Evolutionary conservation across 306 rosid species (phyloP), one percentile per base, ranked within the genome.

Genomic region (Fragaria iinumae): DNA sequence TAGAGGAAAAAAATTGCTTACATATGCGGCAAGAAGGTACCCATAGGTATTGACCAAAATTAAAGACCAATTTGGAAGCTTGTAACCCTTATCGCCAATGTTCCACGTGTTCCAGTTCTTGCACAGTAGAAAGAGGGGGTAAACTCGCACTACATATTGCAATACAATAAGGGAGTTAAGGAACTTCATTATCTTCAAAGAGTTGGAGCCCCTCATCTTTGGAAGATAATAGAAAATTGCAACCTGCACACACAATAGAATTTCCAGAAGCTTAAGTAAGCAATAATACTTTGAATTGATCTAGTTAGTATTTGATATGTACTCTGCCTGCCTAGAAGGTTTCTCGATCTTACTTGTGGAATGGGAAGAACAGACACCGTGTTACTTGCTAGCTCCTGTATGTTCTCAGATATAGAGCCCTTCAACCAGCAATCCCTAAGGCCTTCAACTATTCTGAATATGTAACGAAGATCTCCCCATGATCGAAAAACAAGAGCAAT

Each of bases 351-450:
- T 69, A 75, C 80, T 67, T 70, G 78, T 5, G 78, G 84, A 56
- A 81, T 21, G 7, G 86, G 83, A 47, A 83, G 81, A 76, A 59
- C 73, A 2, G 76, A 67, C 38, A 72, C 69, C 56, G 71, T 52
- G 18, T 71, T 71, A 43, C 71, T 36, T 14, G 63, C 63, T 9
- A 56, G 32, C 29, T 12, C 8, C 32, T 9, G 2, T 9, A 52
- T 20, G 18, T 18, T 44, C 48, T 44, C 0, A 11, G 8, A 34
- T 34, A 3, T 44, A 20, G 10, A 23, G 59, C 0, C 2, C 32
- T 56, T 10, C 29, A 4, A 3, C 27, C 4, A 2, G 12, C 63
- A 4, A 14, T 9, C 4, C 29, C 2, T n/a, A 56, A 56, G 8
- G 63, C 11, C 4, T 71, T 14, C n/a, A 79, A 23, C 44, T 57